Base-by-base conservation (phyloP, 176 grass and related monocot genomes). In the Miscanthus lutarioriparius region DNA sequence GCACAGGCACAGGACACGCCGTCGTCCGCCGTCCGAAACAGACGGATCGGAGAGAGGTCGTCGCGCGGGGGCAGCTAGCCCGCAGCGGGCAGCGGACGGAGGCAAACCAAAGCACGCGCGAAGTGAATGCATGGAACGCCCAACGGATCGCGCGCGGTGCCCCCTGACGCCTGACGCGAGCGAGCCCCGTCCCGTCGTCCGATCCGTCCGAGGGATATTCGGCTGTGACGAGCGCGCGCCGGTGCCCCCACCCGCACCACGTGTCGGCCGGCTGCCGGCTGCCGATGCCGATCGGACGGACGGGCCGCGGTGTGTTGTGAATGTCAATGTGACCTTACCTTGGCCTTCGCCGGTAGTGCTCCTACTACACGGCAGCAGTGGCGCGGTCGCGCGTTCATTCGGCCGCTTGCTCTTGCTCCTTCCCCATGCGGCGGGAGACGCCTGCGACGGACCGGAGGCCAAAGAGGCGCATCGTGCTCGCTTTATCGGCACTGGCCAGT, bases 381-480 rank as follows among this genome's bases (percentile, higher is more conserved):
- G 16, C 48, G 6, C 15, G 47, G 47, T 49, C 47, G 45, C 45
- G 45, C 14, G 45, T 49, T 49, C 15, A 47, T 47, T 47, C 13
- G 15, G 48, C 51, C 6, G 51, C 51, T 54, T 20, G 15, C 45
- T 15, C 3, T 10, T 72, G 67, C 67, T 70, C 45, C 72, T 30
- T 10, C 67, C 47, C n/a, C 48, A 13, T 41, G 47, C n/a, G 14
- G 14, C 1, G 23, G 14, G 75, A 6, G 39, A 53, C 17, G 77
- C 69, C 1, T 14, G 25, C 62, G 37, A 82, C 39, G 85, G 79
- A 61, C 86, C 86, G 71, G 2, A 38, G 10, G 45, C 25, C 70
- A 19, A 2, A 67, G 8, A 40, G 17, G 28, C 17, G 48, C 48
- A 5, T 19, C 16, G 66, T 25, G 13, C 25, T n/a, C 1, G 73